Evolutionary conservation across 1,284 basidiomycete species (phyloP), one percentile per base, ranked within the genome.

Genomic region (Leccinum griseonigrum): DNA sequence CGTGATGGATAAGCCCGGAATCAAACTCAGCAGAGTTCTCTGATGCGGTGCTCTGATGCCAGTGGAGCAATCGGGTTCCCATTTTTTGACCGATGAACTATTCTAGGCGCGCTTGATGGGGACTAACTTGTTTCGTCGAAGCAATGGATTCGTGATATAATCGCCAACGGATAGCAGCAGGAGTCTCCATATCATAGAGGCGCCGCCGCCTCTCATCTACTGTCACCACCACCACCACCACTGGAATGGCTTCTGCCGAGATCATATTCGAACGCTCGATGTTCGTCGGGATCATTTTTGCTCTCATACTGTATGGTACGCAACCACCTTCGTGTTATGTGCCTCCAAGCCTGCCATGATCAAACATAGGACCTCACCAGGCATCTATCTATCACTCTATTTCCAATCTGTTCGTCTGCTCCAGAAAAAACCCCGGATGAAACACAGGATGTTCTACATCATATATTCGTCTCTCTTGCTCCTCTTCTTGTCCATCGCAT

Each of bases 331-430:
- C 11, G n/a, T 52, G 4, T n/a, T 14, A 52, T 52, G 16, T 53
- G 26, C 3, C 29, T n/a, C 4, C 10, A 22, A 22, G 22, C 22
- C 22, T 22, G 26, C n/a, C 11, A 13, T 22, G 52, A 54, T 48
- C 40, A 31, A 10, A 3, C 10, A 28, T 26, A 14, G 40, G n/a
- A 14, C 40, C 14, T 43, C 18, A 16, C 43, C 28, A 61, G 60
- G 60, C 16, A 38, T 60, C 36, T 26, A 48, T 28, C 16, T 61
- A 26, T 50, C 40, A n/a, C 57, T 61, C 18, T 61, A 54, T 43
- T 59, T 38, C 32, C 60, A 36, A 16, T 54, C 57, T 8, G 38
- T 52, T 50, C 57, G 60, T n/a, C 26, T 61, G 8, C 60, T 61
- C 26, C 36, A 18, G 36, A 54, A 40, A 26, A 43, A 26, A n/a